Conservation (phyloP, 1,139 yeast species). For the Scheffersomyces quercinus region DNA sequence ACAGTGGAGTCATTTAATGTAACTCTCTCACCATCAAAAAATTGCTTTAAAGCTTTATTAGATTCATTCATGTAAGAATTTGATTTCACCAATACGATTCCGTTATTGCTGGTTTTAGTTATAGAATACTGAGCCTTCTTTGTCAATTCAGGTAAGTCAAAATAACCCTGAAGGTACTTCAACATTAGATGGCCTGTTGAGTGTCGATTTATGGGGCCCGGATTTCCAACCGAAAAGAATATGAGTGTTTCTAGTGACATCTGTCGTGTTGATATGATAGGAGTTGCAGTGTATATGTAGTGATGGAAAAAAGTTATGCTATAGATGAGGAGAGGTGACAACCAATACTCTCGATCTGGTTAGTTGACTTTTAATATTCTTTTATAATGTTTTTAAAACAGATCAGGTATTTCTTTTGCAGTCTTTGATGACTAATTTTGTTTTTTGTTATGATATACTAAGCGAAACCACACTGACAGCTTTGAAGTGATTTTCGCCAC, state of each 20-base stretch:
- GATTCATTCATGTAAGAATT: conserved; percentile 46
- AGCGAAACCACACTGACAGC: too few relatives aligned
- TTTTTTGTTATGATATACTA: too few relatives aligned
- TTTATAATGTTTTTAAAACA: too few relatives aligned
- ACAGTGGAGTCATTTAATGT: conserved; percentile 13
- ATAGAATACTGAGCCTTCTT: conserved; percentile 24
- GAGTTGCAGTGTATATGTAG: too few relatives aligned
- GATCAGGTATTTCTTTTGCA: too few relatives aligned
- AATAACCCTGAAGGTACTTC: conserved; percentile 25
- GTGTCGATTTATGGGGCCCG: conserved; percentile 41
- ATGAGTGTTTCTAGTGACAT: conserved; percentile 13
- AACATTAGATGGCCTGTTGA: conserved; percentile 42
- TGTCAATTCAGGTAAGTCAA: conserved; percentile 25
- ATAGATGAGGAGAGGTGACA: too few relatives aligned
- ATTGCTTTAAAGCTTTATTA: conserved; percentile 28
- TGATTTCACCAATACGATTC: conserved; percentile 34
- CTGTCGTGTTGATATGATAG: too few relatives aligned
- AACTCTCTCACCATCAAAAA: conserved; percentile 16
- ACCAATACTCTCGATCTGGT: too few relatives aligned
- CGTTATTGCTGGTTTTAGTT: conserved; percentile 16
- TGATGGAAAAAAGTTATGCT: too few relatives aligned
- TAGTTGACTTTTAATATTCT: too few relatives aligned
- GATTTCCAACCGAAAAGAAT: conserved; percentile 45
- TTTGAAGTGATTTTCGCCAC: too few relatives aligned
- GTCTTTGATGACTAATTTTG: too few relatives aligned